phyloP scores from a whole-genome alignment of 305 asterid species.

The Stenogyne calaminthoides region DNA sequence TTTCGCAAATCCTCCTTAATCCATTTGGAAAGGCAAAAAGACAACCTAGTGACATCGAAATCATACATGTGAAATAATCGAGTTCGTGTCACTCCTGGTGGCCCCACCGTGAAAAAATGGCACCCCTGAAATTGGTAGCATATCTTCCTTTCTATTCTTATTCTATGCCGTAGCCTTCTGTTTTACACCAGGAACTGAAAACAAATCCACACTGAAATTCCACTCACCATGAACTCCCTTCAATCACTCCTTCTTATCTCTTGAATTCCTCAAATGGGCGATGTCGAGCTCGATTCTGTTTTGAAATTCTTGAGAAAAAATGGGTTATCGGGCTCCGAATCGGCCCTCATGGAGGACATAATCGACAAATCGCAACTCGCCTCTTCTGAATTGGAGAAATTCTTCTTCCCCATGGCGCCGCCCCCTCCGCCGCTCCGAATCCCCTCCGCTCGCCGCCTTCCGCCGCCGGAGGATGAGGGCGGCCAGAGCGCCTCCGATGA shows the following conservation, averaged over 20 bases:
- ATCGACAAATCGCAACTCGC: constrained; percentile 61
- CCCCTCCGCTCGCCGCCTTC: constrained; percentile 41
- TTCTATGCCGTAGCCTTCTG: too few relatives aligned
- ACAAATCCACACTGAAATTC: constrained; percentile 20
- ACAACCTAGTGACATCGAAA: too few relatives aligned
- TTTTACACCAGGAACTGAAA: too few relatives aligned
- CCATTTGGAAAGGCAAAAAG: too few relatives aligned
- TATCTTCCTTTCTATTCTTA: too few relatives aligned
- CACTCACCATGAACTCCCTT: constrained; percentile 40
- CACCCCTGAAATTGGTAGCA: too few relatives aligned
- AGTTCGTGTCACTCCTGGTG: too few relatives aligned
- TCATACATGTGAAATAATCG: too few relatives aligned
- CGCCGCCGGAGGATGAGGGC: constrained; percentile 31
- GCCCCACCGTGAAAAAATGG: too few relatives aligned
- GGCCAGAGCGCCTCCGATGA: constrained; percentile 59
- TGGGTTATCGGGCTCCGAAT: constrained; percentile 71
- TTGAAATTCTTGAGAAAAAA: constrained; percentile 64
- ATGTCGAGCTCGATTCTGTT: constrained; percentile 61
- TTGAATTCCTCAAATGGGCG: constrained; percentile 46
- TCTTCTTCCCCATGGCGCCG: constrained; percentile 72
- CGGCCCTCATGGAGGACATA: constrained; percentile 86
- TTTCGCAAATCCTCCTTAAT: too few relatives aligned
- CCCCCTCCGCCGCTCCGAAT: constrained; percentile 74
- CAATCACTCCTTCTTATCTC: too few relatives aligned
- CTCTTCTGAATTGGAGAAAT: constrained; percentile 70